Evolutionary conservation across 768 basidiomycete genomes (phyloP).

Genomic region (Phaeotremella fagi): DNA sequence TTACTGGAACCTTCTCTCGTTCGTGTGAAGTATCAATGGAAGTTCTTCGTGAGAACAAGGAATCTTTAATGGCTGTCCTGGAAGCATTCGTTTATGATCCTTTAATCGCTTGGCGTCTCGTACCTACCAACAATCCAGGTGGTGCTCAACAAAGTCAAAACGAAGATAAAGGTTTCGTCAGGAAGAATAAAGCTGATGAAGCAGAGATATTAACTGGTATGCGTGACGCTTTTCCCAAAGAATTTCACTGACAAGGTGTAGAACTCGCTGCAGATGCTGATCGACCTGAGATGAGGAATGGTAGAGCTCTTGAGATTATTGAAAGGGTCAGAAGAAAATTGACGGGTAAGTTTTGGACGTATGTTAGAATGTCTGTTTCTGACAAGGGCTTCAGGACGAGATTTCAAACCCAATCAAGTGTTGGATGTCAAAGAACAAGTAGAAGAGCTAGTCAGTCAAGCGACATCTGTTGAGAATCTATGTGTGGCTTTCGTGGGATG

Average conservation of each 20-base stretch:
- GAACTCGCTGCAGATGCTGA: conserved; percentile 53
- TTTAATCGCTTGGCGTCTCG: conserved; percentile 88
- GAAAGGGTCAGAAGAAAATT: conserved; percentile 93
- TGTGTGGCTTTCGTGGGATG: conserved; percentile 97
- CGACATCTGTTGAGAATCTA: conserved; percentile 87
- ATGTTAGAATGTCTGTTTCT: conserved; percentile 2
- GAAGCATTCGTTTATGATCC: conserved; percentile 99
- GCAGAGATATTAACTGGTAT: conserved; percentile 87
- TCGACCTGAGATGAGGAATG: conserved; percentile 82
- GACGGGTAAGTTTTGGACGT: conserved; percentile 58
- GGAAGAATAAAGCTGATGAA: conserved; percentile 84
- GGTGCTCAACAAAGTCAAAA: conserved; percentile 61
- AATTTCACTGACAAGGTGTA: not conserved
- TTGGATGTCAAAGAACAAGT: conserved; percentile 80
- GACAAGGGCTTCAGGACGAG: conserved; percentile 59
- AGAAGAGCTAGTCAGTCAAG: conserved; percentile 85
- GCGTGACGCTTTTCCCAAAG: conserved; percentile 18
- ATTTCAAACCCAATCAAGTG: conserved; percentile 79
- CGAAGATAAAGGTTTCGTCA: conserved; percentile 40
- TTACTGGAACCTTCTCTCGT: conserved; percentile 92
- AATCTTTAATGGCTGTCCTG: conserved; percentile 97
- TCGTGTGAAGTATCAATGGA: conserved; percentile 98
- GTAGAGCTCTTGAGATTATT: conserved; percentile 82
- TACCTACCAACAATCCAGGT: conserved; percentile 66
- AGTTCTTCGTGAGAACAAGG: conserved; percentile 92